Evolutionary conservation across 257 asterid species (phyloP).

Genomic region (Solanum phureja): DNA sequence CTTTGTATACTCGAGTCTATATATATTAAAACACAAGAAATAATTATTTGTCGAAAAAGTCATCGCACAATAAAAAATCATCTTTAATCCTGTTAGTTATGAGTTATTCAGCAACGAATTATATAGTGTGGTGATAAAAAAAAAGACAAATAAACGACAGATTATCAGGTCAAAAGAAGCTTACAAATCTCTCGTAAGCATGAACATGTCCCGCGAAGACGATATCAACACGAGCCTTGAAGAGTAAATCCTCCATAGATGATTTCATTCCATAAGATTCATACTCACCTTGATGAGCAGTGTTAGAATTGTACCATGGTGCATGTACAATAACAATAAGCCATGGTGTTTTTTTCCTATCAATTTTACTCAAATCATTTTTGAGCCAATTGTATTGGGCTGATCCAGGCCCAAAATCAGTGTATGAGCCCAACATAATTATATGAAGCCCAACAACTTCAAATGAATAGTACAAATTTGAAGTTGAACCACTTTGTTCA

Average conservation of each 20-base stretch:
- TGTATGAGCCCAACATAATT: conserved; percentile 73
- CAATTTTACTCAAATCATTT: conserved; percentile 36
- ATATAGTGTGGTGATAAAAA: neutral
- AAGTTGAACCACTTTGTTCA: conserved; percentile 55
- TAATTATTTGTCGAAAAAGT: neutral
- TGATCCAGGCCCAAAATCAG: conserved; percentile 51
- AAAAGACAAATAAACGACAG: neutral
- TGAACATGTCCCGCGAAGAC: conserved; percentile 90
- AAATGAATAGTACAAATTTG: conserved; percentile 77
- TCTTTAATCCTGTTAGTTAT: neutral
- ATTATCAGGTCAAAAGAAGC: neutral
- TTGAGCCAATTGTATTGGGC: conserved; percentile 59
- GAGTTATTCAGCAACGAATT: neutral
- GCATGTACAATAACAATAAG: conserved; percentile 53
- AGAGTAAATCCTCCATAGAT: conserved; percentile 60
- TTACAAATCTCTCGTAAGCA: conserved; percentile 90
- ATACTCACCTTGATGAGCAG: conserved; percentile 65
- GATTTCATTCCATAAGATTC: conserved; percentile 53
- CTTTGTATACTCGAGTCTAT: no score
- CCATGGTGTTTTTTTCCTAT: conserved; percentile 73
- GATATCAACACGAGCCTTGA: conserved; percentile 46
- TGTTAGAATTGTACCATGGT: conserved; percentile 81
- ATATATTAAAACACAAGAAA: neutral
- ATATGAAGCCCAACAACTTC: conserved; percentile 65
- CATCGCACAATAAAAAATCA: neutral